A percentile compares a stretch with the other conserved stretches of the same genome.
phyloP scores from a whole-genome alignment of 2,329 filamentous ascomycete genomes.

The Sarocladium brachiariae region DNA sequence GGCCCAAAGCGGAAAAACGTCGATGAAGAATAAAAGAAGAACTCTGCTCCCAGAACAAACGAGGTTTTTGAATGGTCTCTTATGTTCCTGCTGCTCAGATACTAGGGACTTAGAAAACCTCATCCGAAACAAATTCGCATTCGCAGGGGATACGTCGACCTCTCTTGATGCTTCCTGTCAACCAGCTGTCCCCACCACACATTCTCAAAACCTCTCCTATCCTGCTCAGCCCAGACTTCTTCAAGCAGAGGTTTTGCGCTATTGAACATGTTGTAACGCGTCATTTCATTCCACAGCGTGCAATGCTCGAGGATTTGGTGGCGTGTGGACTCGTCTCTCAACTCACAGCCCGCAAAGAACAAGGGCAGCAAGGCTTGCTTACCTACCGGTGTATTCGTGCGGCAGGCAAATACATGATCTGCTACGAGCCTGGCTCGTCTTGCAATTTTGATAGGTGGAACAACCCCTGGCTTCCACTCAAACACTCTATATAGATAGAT shows the following conservation, averaged over 20 bases:
- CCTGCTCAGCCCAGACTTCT: background rate
- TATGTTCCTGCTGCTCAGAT: no score
- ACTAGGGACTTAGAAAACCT: no score
- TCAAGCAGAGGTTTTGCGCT: background rate
- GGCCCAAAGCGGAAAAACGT: no score
- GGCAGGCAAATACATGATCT: background rate
- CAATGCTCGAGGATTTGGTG: background rate
- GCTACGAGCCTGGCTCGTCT: background rate
- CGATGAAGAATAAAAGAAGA: no score
- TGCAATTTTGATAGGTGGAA: background rate
- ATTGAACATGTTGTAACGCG: background rate
- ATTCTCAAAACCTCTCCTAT: background rate
- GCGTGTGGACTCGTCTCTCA: background rate
- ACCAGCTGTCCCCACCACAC: slow-evolving; percentile 1
- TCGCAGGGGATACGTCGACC: no score
- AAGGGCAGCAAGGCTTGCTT: background rate
- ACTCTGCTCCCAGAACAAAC: no score
- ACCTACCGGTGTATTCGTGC: background rate
- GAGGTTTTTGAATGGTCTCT: no score
- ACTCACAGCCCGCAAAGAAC: background rate
- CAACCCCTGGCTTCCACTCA: background rate
- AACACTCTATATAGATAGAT: background rate
- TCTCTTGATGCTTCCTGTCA: background rate
- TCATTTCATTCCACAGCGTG: background rate
- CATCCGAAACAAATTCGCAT: no score